Percentiles rank a stretch among this genome's conserved stretches.
These are phyloP conservation scores for Bathelium albidoporum DNA, from an alignment of 495 filamentous ascomycete species.

Conservation along the genomic window DNA sequence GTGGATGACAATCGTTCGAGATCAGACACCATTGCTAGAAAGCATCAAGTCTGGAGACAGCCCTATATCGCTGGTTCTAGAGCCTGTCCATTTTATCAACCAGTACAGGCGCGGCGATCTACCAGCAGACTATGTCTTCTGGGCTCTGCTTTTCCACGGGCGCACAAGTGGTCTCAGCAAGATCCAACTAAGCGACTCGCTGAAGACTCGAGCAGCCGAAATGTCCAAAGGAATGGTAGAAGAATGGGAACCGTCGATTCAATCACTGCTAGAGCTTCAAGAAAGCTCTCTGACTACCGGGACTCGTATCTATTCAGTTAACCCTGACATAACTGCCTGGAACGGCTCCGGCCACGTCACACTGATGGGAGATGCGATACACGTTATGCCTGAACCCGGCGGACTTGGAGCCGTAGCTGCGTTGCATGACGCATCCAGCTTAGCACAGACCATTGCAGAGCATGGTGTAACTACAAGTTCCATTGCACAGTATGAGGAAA, in stretches of 20 bases:
- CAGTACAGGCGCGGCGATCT: conserved; percentile 13
- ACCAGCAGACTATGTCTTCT: conserved; percentile 34
- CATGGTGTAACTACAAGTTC: background rate
- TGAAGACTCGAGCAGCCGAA: conserved; percentile 19
- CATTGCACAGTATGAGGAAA: background rate
- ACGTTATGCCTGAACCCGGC: conserved; percentile 19
- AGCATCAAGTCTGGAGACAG: conserved; percentile 17
- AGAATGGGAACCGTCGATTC: conserved; percentile 27
- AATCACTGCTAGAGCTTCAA: conserved; percentile 18
- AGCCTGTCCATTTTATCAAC: conserved; percentile 28
- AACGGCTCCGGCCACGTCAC: conserved; percentile 15
- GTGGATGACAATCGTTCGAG: conserved; percentile 27
- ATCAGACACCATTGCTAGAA: conserved; percentile 17
- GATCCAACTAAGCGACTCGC: conserved; percentile 20
- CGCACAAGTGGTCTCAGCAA: conserved; percentile 20
- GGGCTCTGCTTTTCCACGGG: conserved; percentile 26
- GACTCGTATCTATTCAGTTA: conserved; percentile 6
- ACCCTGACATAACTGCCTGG: conserved; percentile 7
- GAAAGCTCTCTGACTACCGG: conserved; percentile 17
- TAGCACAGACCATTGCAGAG: background rate
- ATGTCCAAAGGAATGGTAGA: conserved; percentile 24
- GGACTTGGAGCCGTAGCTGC: background rate
- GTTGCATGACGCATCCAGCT: background rate
- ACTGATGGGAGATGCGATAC: conserved; percentile 27
- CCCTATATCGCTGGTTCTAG: conserved; percentile 30